Evolutionary conservation across 192 early-diverging fungal species (phyloP).

Genomic region (Allomyces javanicus): DNA sequence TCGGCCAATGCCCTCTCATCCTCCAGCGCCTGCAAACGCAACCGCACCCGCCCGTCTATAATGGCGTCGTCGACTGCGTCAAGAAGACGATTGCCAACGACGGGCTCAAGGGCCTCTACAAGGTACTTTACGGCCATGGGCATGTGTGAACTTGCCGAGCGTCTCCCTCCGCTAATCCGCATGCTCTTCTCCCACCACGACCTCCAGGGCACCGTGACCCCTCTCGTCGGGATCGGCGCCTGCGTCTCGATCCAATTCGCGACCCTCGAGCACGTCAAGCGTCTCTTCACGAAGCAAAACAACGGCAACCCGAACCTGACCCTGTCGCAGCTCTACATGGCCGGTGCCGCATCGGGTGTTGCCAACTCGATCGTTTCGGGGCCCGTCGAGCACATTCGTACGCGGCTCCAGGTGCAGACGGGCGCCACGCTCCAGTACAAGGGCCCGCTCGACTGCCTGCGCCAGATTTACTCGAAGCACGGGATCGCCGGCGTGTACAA

Average conservation of each 20-base stretch:
- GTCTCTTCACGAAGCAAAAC: constrained; percentile 44
- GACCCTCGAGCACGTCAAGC: constrained; percentile 72
- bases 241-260: constrained; percentile 97
- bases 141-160: not conserved
- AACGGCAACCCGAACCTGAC: constrained; percentile 27
- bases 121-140: constrained; percentile 18
- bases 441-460: constrained; percentile 69
- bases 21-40: constrained; percentile 77
- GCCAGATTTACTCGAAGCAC: constrained; percentile 52
- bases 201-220: constrained; percentile 62
- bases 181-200: not conserved
- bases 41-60: constrained; percentile 51
- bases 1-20: constrained; percentile 1
- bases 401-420: constrained; percentile 82
- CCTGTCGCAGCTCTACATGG: constrained; percentile 60
- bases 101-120: constrained; percentile 69
- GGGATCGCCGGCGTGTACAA: constrained; percentile 73
- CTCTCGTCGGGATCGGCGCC: constrained; percentile 79
- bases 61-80: constrained; percentile 69
- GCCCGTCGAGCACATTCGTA: constrained; percentile 91
- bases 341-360: constrained; percentile 66
- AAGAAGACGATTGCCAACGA: constrained; percentile 62
- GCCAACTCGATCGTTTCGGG: constrained; percentile 59
- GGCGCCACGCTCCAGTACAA: constrained; percentile 29
- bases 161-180: not conserved